Conservation (phyloP, 148 eudicot genomes). For the Chenopodium album region DNA sequence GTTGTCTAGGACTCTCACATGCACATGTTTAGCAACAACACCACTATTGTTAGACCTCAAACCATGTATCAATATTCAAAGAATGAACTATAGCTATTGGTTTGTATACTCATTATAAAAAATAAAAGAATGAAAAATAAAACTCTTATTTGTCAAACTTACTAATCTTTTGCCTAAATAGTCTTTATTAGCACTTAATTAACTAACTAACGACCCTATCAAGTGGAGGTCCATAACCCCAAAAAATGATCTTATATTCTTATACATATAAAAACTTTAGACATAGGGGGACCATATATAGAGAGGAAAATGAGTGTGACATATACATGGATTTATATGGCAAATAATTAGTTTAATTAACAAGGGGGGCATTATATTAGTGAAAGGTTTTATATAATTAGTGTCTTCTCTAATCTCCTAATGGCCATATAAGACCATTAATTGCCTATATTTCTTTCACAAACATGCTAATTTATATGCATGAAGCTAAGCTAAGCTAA, state of each 20-base stretch:
- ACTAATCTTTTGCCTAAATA: too few species aligned
- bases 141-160: not conserved
- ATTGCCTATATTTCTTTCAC: not conserved
- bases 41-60: not conserved
- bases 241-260: not conserved
- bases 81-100: not conserved
- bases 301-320: not conserved
- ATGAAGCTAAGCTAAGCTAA: not conserved
- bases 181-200: not conserved
- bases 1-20: not conserved
- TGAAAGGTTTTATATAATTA: not conserved
- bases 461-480: not conserved
- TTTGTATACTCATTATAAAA: too few species aligned
- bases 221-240: constrained; percentile 5
- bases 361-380: not conserved
- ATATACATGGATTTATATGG: not conserved
- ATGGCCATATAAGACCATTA: constrained; percentile 3
- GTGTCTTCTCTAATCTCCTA: constrained; percentile 13
- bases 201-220: not conserved
- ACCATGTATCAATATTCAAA: too few species aligned
- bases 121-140: not conserved
- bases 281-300: not conserved
- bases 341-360: not conserved
- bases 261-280: not conserved
- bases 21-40: not conserved